Evolutionary conservation across 2,329 filamentous ascomycete species (phyloP), one percentile per base, ranked within the genome.

Genomic region (Nigrospora sphaerica): DNA sequence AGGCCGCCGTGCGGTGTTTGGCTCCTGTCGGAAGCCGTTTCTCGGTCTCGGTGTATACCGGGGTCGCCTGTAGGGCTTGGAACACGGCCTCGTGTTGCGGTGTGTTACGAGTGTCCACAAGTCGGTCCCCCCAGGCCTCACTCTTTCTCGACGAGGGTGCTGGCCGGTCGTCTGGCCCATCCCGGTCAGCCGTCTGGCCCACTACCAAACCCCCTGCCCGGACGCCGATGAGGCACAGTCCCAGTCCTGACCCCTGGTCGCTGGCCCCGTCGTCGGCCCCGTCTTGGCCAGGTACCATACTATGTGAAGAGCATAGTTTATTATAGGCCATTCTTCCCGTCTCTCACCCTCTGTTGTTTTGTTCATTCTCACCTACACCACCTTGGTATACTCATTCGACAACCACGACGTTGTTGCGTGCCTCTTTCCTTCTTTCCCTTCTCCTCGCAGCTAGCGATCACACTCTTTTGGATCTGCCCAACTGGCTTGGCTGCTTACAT

Each of bases 401-500:
- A 47, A 50, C 56, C 52, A 59, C 56, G 57, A 59, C 58, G 56
- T 57, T 61, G 56, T 59, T 60, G 58, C 59, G 57, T 53, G 55
- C 58, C 55, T 44, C 37, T 45, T 28, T 49, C 46, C 56, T 61
- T 65, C 68, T 64, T 66, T 70, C 67, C 57, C 59, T 66, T 56
- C 56, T 63, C 42, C 34, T 62, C 64, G 65, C 67, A 68, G 67
- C 67, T 68, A 59, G 59, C 60, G 58, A 61, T 62, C 66, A 62
- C 61, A 58, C 63, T 66, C 61, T 62, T 49, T 68, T 68, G 59
- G 23, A 67, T 62, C 42, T 59, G 61, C 57, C 72, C 73, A 75
- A 76, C 73, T 75, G 73, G 72, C 68, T 77, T 77, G 74, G 75
- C 72, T 76, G 70, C 71, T 72, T 69, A 72, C 73, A 63, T 65